Base-by-base conservation (phyloP, 2,329 filamentous ascomycete genomes). In the Paracorniculantispora psalliotae region DNA sequence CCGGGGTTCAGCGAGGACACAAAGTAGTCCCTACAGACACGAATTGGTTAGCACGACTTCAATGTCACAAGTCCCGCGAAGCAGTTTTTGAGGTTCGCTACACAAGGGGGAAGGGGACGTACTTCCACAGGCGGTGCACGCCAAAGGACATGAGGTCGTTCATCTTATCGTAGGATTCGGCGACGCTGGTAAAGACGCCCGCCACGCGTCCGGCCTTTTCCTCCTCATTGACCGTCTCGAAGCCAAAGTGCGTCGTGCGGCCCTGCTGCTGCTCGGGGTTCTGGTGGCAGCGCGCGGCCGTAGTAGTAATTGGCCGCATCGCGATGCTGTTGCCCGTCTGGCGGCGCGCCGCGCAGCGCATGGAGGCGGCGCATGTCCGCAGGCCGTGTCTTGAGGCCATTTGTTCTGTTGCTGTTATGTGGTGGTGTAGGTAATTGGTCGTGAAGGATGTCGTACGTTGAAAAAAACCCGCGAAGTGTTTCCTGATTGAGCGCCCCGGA, bases 91-190 rank as follows among this genome's bases (percentile, higher is more conserved):
- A 15, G 17, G 28, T 39, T 51, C 21, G 26, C 52, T 51, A 12
- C n/a, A 25, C 17, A 25, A 10, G 23, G 33, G 47, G 47, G 28
- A 33, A 47, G 51, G 39, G 39, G 35, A 49, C 81, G 52, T 66
- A 84, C 84, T 88, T 99, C 94, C 94, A 99, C 39, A 99, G 79
- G 46, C 94, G 89, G 74, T 99, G 94, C 76, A 96, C 92, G 58
- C 94, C 94, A 50, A 99, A 84, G 8, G 94, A 97, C 94, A 99
- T 99, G 66, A 97, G 83, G 73, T 99, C 94, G 77, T 99, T 99
- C 94, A 99, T 99, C 63, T 88, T 89, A 75, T 99, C 94, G 77
- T 99, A 99, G 19, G 89, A 91, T 63, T 90, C 87, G 65, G 94
- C 94, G 43, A 99, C 94, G 65, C 89, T 97, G 73, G 91, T 93